Evolutionary conservation across 192 early-diverging fungal genomes (phyloP), one percentile per base, ranked within the genome.

Genomic region (Rhizoclosmatium sp.): DNA sequence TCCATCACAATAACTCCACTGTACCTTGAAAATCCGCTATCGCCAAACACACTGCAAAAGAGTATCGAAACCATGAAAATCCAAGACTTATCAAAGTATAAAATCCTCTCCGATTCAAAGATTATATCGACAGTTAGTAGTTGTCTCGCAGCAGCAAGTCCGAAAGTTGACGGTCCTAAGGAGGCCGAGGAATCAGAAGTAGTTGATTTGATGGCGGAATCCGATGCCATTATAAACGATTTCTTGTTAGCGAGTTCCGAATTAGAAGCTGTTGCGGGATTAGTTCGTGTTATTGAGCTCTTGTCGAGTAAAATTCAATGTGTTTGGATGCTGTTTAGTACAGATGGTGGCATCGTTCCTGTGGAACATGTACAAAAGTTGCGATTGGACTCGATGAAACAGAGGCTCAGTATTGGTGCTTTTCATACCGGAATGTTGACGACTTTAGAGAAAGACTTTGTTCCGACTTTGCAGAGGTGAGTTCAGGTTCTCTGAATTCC

Each of bases 281-380:
- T 75, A 2, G 58, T 75, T 45, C 72, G 72, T n/a, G 72, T 64
- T 42, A 19, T 64, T 2, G 72, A 75, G 23, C 47, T 75, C 12
- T 1, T 75, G 39, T 75, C 72, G 19, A 61, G 58, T 2, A 75
- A 75, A 39, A 19, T 75, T 16, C 72, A 62, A 47, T 75, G 72
- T n/a, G 60, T 75, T 62, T 75, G 72, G 72, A 75, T 75, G 72
- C 59, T 75, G 9, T 75, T 75, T 47, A 23, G 58, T 9, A 44
- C 39, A 2, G 58, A 44, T 23, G 56, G 31, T 10, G 72, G 51
- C 4, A 58, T 75, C 42, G 7, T 75, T 41, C 4, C 31, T 2
- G 59, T 12, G 23, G 46, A 62, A 39, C 10, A 58, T 62, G 16
- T 75, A 2, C 7, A 45, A 62, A 45, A n/a, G 9, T 14, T 45